Evolutionary conservation across 108 stramenopile species (phyloP), one percentile per base, ranked within the genome.

Genomic region (Skeletonema menzelii): DNA sequence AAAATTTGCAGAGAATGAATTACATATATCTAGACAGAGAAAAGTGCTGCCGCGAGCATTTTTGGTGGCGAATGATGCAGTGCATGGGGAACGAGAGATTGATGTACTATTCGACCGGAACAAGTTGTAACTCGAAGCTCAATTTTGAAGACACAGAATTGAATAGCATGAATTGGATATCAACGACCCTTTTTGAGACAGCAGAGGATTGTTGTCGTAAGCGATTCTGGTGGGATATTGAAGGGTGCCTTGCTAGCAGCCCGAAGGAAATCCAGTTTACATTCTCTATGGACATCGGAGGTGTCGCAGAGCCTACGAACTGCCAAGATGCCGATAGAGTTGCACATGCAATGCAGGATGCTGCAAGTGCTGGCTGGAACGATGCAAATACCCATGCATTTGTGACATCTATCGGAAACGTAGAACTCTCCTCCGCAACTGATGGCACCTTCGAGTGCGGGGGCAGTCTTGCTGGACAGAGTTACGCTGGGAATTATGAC

Each of bases 261-360:
- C 58, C 58, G 8, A 59, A 59, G 24, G 58, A 59, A 5, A 59
- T 59, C 22, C 31, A 32, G 5, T 59, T 59, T 19, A 3, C 14
- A 5, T 59, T 24, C 31, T 15, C 27, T 15, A 2, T 59, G 0
- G 58, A 59, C 58, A 15, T 59, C 3, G 2, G 5, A 0, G 22
- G 22, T 19, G 31, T 59, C 3, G 14, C 4, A 0, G 58, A 59
- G 22, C 24, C 58, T 19, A 19, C 19, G 22, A 32, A 28, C 5
- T 59, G 58, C 5, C 58, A 59, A 34, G 58, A 59, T 24, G 76
- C 76, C 0, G 76, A 77, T 34, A 69, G 27, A 14, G 7, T 64
- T 0, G 55, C 37, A 14, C 53, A 68, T 38, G 75, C 67, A 14
- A 42, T 69, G 17, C 67, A 68, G 35, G 34, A 34, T 35, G 75